phyloP scores from a whole-genome alignment of 179 eudicot species.

The Beta macrorhiza region DNA sequence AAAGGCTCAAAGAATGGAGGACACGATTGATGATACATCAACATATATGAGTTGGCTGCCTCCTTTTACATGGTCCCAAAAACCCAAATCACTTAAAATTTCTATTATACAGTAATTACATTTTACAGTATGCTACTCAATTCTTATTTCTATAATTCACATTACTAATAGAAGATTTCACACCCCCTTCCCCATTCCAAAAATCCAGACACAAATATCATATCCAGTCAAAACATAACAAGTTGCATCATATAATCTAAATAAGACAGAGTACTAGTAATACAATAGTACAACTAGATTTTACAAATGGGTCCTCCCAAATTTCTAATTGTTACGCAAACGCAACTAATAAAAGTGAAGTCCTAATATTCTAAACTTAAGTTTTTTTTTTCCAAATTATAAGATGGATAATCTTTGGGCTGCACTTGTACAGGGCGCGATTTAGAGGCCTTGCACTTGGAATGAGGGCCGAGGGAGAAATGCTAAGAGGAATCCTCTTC shows the following conservation, averaged over 20 bases:
- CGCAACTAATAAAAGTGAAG: too few relatives aligned
- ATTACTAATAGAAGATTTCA: background rate
- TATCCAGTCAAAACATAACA: background rate
- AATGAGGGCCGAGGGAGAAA: too few relatives aligned
- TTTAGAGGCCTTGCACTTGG: too few relatives aligned
- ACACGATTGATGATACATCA: background rate
- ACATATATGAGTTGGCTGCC: background rate
- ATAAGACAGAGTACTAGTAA: too few relatives aligned
- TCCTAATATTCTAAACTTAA: too few relatives aligned
- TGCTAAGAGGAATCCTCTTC: too few relatives aligned
- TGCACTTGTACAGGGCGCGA: too few relatives aligned
- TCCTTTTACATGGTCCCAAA: slow-evolving; percentile 2
- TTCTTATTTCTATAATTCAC: background rate
- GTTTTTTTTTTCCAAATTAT: too few relatives aligned
- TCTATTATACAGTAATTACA: background rate
- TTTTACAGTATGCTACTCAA: background rate
- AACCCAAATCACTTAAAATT: background rate
- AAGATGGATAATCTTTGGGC: too few relatives aligned
- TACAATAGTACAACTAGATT: too few relatives aligned
- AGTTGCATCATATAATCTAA: background rate
- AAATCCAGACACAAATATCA: background rate
- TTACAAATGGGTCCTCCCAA: too few relatives aligned
- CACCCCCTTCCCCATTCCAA: background rate
- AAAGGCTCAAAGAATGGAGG: background rate
- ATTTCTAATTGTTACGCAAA: too few relatives aligned